These are phyloP conservation scores for Entomophthora muscae DNA, from an alignment of 371 early-diverging fungal genomes.

Conservation along the genomic window DNA sequence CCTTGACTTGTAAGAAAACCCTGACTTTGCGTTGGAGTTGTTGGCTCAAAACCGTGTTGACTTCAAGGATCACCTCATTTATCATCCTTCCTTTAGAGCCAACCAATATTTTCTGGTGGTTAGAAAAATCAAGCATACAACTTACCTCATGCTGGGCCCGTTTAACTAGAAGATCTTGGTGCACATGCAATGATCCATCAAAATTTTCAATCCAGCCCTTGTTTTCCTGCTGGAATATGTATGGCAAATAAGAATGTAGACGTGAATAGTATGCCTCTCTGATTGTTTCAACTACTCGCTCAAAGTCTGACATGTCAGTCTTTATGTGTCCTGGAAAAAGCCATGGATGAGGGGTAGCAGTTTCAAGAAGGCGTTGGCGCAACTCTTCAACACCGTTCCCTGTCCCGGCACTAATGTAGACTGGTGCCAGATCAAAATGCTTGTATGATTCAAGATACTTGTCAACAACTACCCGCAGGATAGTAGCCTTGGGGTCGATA, in stretches of 20 bases:
- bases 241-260: not conserved
- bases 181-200: not conserved
- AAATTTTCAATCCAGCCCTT: not conserved
- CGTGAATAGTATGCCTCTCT: not conserved
- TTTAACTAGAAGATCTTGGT: not conserved
- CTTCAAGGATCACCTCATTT: not conserved
- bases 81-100: constrained; percentile 4
- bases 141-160: not conserved
- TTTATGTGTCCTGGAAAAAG: not conserved
- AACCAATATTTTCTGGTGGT: constrained; percentile 3
- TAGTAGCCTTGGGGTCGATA: not conserved
- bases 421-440: not conserved
- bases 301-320: not conserved
- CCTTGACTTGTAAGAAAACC: constrained; percentile 1
- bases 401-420: not conserved
- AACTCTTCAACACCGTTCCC: not conserved
- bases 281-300: not conserved
- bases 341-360: not conserved
- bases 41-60: not conserved
- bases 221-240: not conserved
- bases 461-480: not conserved
- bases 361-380: not conserved
- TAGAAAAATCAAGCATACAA: not conserved
- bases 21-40: constrained; percentile 3
- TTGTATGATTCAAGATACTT: not conserved